A percentile compares a stretch with the other conserved stretches of the same genome.
Conservation (phyloP, 805 yeast species). For the Starmerella sp. region DNA sequence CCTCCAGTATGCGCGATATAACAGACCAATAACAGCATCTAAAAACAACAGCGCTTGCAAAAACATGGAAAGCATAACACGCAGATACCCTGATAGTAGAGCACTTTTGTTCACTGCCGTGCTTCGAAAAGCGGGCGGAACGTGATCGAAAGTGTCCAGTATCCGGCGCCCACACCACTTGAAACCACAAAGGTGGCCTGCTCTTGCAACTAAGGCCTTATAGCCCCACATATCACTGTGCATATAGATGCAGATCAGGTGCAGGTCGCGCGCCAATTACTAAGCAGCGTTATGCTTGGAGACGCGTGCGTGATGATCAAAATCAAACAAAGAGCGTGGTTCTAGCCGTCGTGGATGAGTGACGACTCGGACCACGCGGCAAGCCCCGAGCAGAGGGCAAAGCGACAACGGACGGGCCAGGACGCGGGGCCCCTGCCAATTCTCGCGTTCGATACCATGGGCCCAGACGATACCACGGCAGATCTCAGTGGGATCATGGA, state of each 20-base stretch:
- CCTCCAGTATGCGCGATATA: too few relatives aligned
- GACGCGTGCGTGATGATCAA: neutral
- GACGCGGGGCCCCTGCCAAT: neutral
- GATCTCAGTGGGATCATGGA: neutral
- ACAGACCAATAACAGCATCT: too few relatives aligned
- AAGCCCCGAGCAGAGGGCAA: neutral
- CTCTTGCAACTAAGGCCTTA: neutral
- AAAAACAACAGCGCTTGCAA: too few relatives aligned
- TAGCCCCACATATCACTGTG: neutral
- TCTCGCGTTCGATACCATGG: constrained; percentile 1
- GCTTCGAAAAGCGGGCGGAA: too few relatives aligned
- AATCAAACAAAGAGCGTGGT: constrained; percentile 4
- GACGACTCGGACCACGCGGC: constrained; percentile 4
- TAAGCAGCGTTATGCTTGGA: neutral
- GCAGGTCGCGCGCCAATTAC: neutral
- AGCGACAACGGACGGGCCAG: neutral
- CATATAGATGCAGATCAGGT: constrained; percentile 3
- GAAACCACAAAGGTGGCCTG: neutral
- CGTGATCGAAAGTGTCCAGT: too few relatives aligned
- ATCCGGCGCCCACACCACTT: too few relatives aligned
- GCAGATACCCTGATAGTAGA: too few relatives aligned
- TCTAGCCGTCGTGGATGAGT: constrained; percentile 1
- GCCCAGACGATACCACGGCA: neutral
- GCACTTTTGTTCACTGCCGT: too few relatives aligned
- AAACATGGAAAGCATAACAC: too few relatives aligned